Base-by-base conservation (phyloP, 768 basidiomycete genomes). In the Clathrus columnatus region DNA sequence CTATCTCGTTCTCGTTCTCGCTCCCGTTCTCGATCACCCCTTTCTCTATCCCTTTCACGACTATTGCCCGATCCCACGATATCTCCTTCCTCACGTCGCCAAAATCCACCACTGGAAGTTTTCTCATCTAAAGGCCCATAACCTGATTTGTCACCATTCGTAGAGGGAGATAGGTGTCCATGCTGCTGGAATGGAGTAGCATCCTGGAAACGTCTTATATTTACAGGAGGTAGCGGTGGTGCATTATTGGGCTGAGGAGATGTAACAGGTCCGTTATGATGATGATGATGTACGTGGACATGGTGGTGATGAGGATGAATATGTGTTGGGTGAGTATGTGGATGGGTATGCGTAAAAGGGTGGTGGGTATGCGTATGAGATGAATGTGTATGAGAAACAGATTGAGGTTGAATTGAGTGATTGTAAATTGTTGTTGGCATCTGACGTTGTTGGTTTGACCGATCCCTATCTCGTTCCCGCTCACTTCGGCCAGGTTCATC, bases 331-430 rank as follows among this genome's bases (percentile, higher is more conserved):
- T 52, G 55, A 42, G 21, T 59, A n/a, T 60, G 67, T 7, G 57
- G 57, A 27, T 52, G 48, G 42, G 63, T 58, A 24, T 51, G 50
- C 5, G 29, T 24, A 29, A 43, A 48, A 21, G 49, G 24, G 24
- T 57, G 48, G 20, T 27, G 42, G 10, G 43, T 5, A 14, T 45
- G 57, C 11, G 43, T n/a, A n/a, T 44, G 57, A 30, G 41, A 21
- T n/a, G 50, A 46, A 46, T 45, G 48, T 41, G 16, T 41, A 46
- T 42, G 43, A 16, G n/a, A 42, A 30, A 43, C 23, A 21, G 29
- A 53, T 36, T 41, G 51, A 43, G 53, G 24, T 41, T 53, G 43
- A 60, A 60, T 20, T 32, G 54, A 32, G 59, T 64, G 63, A 10
- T 53, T 41, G 46, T 56, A 47, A 24, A 20, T 27, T 36, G 49